Evolutionary conservation across 2,329 filamentous ascomycete species (phyloP).

Genomic region (Fusarium sublunatum): DNA sequence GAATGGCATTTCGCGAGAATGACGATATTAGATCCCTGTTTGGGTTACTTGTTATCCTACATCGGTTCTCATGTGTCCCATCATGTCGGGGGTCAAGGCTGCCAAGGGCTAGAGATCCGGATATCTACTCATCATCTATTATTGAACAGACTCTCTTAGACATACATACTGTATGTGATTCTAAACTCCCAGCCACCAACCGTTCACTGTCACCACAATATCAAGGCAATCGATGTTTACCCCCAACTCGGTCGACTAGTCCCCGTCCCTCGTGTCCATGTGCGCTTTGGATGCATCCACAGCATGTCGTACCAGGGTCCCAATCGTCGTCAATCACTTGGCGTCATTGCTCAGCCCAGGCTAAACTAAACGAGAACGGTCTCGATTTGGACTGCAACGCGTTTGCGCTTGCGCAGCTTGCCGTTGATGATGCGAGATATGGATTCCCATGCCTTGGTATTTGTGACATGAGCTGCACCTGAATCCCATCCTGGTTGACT

Average conservation of each 20-base stretch:
- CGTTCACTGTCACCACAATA: conserved; percentile 35
- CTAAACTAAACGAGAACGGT: conserved; percentile 10
- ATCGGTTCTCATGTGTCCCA: not conserved
- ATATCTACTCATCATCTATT: conserved; percentile 23
- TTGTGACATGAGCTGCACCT: conserved; percentile 21
- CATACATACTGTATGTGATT: conserved; percentile 20
- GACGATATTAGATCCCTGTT: conserved; percentile 16
- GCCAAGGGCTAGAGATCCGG: conserved; percentile 7
- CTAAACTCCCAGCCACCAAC: conserved; percentile 38
- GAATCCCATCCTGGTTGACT: conserved; percentile 27
- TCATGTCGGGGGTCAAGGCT: not conserved
- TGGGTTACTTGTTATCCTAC: not conserved
- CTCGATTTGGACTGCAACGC: conserved; percentile 34
- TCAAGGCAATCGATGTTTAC: conserved; percentile 43
- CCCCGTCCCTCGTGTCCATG: conserved; percentile 35
- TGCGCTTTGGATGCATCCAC: conserved; percentile 37
- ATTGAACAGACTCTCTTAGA: not conserved
- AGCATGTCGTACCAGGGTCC: conserved; percentile 28
- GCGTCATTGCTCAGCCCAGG: conserved; percentile 34
- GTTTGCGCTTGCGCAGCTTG: conserved; percentile 42
- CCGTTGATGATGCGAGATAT: conserved; percentile 20
- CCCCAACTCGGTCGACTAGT: conserved; percentile 36
- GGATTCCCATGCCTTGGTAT: not conserved
- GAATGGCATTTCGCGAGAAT: conserved; percentile 14
- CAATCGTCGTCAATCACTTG: conserved; percentile 22